Conservation (phyloP, 768 basidiomycete species). For the Suillus alpinus region DNA sequence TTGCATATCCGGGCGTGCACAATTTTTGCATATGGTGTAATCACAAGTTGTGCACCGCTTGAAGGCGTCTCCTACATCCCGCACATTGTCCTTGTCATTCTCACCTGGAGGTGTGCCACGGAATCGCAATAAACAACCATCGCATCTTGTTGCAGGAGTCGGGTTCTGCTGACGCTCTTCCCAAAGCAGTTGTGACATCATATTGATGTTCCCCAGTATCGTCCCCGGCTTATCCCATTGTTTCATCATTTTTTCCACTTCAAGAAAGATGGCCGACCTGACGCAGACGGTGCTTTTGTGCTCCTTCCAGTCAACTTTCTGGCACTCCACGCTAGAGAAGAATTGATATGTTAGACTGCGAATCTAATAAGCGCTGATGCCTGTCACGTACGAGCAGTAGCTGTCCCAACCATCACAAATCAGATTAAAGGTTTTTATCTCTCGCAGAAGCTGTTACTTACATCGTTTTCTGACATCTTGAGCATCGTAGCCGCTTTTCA, state of each 20-base stretch:
- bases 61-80: not conserved
- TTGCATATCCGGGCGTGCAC: not conserved
- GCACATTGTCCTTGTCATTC: not conserved
- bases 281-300: constrained; percentile 21
- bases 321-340: constrained; percentile 10
- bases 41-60: not conserved
- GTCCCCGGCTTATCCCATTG: constrained; percentile 7
- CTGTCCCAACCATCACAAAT: not conserved
- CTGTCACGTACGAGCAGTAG: not conserved
- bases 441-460: constrained; percentile 1
- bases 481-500: constrained; percentile 15
- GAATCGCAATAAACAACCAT: not conserved
- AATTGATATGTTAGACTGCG: not conserved
- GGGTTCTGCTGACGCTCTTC: not conserved
- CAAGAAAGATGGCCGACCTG: constrained; percentile 14
- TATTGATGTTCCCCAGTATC: not conserved
- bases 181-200: not conserved
- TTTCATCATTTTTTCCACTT: constrained; percentile 15
- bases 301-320: constrained; percentile 19
- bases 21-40: not conserved
- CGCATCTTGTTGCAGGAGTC: not conserved
- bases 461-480: constrained; percentile 19
- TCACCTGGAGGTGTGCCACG: not conserved
- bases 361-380: not conserved
- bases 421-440: not conserved